Conservation (phyloP, 208 protist genomes). For the Crithidia fasciculata region DNA sequence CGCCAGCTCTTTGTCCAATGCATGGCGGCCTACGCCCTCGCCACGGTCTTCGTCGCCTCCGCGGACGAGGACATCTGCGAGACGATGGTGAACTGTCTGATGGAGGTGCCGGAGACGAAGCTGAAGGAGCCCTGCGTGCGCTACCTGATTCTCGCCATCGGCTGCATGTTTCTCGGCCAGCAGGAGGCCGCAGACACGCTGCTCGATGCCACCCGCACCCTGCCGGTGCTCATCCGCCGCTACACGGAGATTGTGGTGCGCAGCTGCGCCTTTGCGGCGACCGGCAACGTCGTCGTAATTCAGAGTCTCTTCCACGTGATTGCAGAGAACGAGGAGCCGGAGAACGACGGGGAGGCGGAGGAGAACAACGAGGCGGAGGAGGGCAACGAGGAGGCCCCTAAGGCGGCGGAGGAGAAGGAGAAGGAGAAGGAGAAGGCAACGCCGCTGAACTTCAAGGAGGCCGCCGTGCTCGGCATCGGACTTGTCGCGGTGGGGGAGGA, state of each 20-base stretch:
- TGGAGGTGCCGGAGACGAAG: constrained; percentile 81
- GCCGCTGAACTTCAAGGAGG: constrained; percentile 88
- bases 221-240: constrained; percentile 75
- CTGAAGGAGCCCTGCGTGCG: constrained; percentile 77
- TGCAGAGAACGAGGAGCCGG: constrained; percentile 86
- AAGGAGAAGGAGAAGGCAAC: constrained; percentile 33
- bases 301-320: constrained; percentile 97
- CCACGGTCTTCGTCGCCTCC: constrained; percentile 97
- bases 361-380: constrained; percentile 43
- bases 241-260: constrained; percentile 95
- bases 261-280: constrained; percentile 98
- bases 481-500: constrained; percentile 98
- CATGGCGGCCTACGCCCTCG: constrained; percentile 96
- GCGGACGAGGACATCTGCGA: constrained; percentile 95
- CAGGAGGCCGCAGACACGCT: constrained; percentile 94
- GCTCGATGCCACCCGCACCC: constrained; percentile 91
- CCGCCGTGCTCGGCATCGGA: constrained; percentile 98
- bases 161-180: constrained; percentile 95
- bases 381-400: constrained; percentile 11
- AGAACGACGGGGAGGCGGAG: constrained; percentile 27
- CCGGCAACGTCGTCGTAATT: constrained; percentile 98
- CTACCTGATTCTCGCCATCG: constrained; percentile 95
- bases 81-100: constrained; percentile 92
- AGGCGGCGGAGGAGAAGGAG: constrained; percentile 15
- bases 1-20: constrained; percentile 93